Evolutionary conservation across 108 stramenopile species (phyloP).

Genomic region (Skeletonema costatum): DNA sequence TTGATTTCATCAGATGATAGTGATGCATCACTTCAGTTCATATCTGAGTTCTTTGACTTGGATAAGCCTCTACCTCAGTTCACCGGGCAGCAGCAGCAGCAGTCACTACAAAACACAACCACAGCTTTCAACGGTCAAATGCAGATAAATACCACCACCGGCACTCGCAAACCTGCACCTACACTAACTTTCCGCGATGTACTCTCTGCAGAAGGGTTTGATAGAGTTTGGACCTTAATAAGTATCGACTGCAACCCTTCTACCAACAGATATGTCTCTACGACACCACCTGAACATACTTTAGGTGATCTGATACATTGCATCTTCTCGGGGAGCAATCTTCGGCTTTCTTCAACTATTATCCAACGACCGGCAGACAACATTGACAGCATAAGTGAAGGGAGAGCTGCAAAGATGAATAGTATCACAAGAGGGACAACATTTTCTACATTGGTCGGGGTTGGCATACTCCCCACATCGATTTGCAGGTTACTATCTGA

Average conservation of each 20-base stretch:
- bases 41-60: neutral
- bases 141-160: neutral
- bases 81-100: neutral
- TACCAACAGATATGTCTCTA: neutral
- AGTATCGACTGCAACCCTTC: neutral
- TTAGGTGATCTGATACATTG: neutral
- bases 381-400: neutral
- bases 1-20: neutral
- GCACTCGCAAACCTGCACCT: neutral
- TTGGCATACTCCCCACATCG: neutral
- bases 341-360: neutral
- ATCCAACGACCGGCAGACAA: neutral
- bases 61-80: neutral
- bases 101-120: neutral
- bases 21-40: neutral
- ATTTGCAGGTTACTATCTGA: constrained; percentile 24
- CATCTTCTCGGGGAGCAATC: neutral
- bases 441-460: constrained; percentile 5
- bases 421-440: neutral
- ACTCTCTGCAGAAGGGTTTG: neutral
- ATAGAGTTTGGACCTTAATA: neutral
- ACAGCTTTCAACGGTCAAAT: neutral
- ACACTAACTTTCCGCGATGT: neutral
- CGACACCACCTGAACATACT: neutral
- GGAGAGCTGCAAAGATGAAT: neutral